Evolutionary conservation across 805 yeast species (phyloP).

Genomic region (Saturnispora saitoi): DNA sequence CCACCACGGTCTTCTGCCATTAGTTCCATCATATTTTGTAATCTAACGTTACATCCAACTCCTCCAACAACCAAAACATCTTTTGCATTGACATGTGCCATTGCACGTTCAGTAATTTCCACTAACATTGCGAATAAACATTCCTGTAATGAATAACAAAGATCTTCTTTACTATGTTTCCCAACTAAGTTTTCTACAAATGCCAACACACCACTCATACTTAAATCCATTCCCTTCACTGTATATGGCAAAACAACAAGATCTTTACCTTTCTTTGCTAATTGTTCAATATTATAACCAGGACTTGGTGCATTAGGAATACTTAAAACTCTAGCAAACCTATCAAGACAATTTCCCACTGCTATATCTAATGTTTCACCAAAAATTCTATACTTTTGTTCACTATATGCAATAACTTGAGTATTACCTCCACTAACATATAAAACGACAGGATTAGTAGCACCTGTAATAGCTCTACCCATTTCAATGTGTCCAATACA

Average conservation of each 20-base stretch:
- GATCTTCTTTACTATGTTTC: conserved; percentile 70
- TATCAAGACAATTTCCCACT: conserved; percentile 90
- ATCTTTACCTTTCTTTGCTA: conserved; percentile 64
- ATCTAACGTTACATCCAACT: conserved; percentile 88
- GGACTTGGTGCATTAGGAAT: conserved; percentile 95
- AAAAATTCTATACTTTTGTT: conserved; percentile 89
- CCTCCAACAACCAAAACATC: conserved; percentile 97
- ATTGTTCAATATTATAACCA: conserved; percentile 92
- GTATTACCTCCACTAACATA: conserved; percentile 99
- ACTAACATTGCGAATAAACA: conserved; percentile 92
- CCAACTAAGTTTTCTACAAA: conserved; percentile 51
- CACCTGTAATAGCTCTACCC: conserved; percentile 99
- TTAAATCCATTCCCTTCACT: conserved; percentile 96
- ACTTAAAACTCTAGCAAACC: conserved; percentile 86
- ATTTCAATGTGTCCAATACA: conserved; percentile 98
- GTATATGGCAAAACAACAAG: conserved; percentile 84
- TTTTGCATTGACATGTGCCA: conserved; percentile 89
- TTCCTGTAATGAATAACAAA: conserved; percentile 90
- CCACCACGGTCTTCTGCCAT: conserved; percentile 92
- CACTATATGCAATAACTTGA: conserved; percentile 93
- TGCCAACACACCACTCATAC: conserved; percentile 93
- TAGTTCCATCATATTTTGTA: conserved; percentile 93
- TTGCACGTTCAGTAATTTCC: conserved; percentile 94
- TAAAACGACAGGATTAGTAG: conserved; percentile 90
- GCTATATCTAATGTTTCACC: conserved; percentile 99